Conservation (phyloP, 345 rosid species). For the Camelina sativa region DNA sequence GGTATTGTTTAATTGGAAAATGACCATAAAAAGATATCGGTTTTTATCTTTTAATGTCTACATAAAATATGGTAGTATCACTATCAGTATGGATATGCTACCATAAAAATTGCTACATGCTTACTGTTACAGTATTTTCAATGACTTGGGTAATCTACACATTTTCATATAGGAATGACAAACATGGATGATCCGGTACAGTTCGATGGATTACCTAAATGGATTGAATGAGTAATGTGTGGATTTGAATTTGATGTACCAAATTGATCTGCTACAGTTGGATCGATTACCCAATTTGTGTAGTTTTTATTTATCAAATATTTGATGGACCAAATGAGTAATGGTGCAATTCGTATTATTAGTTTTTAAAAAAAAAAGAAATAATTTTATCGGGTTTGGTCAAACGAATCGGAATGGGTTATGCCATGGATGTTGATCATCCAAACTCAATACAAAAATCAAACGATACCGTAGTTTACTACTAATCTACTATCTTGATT, state of each 20-base stretch:
- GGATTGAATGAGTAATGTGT: background rate
- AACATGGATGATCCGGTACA: background rate
- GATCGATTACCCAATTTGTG: background rate
- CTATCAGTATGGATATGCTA: background rate
- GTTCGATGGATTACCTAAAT: background rate
- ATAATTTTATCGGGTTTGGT: background rate
- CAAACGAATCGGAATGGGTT: background rate
- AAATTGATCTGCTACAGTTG: no score
- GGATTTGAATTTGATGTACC: slow-evolving; percentile 5
- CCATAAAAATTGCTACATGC: background rate
- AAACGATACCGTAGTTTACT: background rate
- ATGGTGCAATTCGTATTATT: background rate
- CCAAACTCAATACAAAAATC: slow-evolving; percentile 6
- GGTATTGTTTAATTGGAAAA: slow-evolving; percentile 16
- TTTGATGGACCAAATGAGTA: background rate
- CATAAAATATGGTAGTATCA: background rate
- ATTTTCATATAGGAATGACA: background rate
- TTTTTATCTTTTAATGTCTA: background rate
- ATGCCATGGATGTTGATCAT: slow-evolving; percentile 6
- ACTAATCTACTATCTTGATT: background rate
- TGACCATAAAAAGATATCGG: background rate
- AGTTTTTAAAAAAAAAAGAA: background rate
- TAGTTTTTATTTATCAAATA: background rate
- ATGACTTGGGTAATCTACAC: background rate
- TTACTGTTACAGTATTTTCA: background rate